These are phyloP conservation scores for Ascomycota sp. DNA, from an alignment of 2,329 filamentous ascomycete species.

Conservation along the genomic window DNA sequence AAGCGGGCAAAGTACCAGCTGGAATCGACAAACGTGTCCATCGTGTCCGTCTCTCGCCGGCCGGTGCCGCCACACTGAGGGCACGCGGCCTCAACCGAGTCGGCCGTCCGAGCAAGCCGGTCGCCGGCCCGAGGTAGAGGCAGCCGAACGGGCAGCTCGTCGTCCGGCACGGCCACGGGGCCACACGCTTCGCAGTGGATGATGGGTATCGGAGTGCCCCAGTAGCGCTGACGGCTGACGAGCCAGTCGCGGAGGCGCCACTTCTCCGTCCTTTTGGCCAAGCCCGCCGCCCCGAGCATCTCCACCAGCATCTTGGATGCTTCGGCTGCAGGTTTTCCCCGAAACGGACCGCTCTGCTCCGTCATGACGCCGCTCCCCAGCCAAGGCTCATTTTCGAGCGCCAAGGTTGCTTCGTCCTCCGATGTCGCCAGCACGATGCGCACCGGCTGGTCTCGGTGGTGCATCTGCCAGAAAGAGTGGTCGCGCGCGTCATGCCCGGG, in stretches of 20 bases:
- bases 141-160: constrained; percentile 57
- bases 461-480: constrained; percentile 58
- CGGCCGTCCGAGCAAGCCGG: constrained; percentile 40
- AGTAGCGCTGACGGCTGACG: constrained; percentile 80
- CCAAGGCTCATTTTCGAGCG: constrained; percentile 31
- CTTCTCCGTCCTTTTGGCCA: constrained; percentile 44
- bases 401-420: constrained; percentile 24
- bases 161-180: constrained; percentile 53
- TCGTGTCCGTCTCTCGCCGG: constrained; percentile 75
- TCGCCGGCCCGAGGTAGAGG: no score
- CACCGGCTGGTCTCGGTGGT: constrained; percentile 39
- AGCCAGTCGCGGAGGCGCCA: constrained; percentile 82
- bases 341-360: constrained; percentile 41
- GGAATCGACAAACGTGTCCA: constrained; percentile 92
- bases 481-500: constrained; percentile 69
- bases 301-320: constrained; percentile 40
- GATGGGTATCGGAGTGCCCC: constrained; percentile 80
- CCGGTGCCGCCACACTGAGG: constrained; percentile 52
- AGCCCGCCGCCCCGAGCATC: constrained; percentile 29
- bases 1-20: constrained; percentile 87
- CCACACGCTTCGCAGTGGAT: constrained; percentile 64
- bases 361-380: constrained; percentile 48
- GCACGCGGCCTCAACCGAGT: constrained; percentile 58
- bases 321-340: constrained; percentile 40
- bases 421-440: constrained; percentile 38